Conservation (phyloP, 208 protist genomes). For the Crithidia bombi region DNA sequence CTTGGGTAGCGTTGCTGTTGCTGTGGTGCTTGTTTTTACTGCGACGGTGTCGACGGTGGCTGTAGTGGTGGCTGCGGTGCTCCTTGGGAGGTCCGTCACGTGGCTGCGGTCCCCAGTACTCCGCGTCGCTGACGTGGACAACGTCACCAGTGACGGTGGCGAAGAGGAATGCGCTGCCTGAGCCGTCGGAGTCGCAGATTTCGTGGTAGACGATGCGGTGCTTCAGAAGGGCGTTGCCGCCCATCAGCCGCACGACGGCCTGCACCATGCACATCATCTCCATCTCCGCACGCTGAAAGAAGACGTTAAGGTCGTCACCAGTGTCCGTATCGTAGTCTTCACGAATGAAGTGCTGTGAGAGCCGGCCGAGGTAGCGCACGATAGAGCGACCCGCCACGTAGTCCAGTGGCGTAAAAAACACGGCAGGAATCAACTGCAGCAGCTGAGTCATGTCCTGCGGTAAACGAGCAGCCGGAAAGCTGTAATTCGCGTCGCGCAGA, state of each 20-base stretch:
- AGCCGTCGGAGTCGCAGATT: slow-evolving; percentile 81
- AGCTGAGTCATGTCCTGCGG: slow-evolving; percentile 47
- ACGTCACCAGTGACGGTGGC: slow-evolving; percentile 90
- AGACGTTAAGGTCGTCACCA: slow-evolving; percentile 55
- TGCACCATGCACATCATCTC: slow-evolving; percentile 83
- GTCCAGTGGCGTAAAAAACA: slow-evolving; percentile 80
- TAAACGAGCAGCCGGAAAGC: slow-evolving; percentile 37
- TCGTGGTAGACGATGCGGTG: slow-evolving; percentile 87
- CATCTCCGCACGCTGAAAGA: slow-evolving; percentile 77
- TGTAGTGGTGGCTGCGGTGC: too few relatives aligned
- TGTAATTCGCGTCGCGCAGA: slow-evolving; percentile 32
- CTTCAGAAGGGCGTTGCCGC: slow-evolving; percentile 88
- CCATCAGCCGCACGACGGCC: slow-evolving; percentile 78
- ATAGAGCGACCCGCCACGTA: slow-evolving; percentile 84
- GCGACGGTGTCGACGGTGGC: too few relatives aligned
- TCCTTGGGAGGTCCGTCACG: slow-evolving; percentile 7
- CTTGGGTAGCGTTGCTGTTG: not conserved
- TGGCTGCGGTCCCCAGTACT: slow-evolving; percentile 13
- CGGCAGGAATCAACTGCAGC: slow-evolving; percentile 36
- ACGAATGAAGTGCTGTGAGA: slow-evolving; percentile 94
- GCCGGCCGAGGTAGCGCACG: slow-evolving; percentile 81
- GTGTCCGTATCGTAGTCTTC: slow-evolving; percentile 66
- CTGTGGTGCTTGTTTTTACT: not conserved
- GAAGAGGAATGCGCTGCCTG: slow-evolving; percentile 75
- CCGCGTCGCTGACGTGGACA: slow-evolving; percentile 58